These are phyloP conservation scores for Dendrobium catenatum DNA, from an alignment of 106 monocot genomes.

Conservation along the genomic window DNA sequence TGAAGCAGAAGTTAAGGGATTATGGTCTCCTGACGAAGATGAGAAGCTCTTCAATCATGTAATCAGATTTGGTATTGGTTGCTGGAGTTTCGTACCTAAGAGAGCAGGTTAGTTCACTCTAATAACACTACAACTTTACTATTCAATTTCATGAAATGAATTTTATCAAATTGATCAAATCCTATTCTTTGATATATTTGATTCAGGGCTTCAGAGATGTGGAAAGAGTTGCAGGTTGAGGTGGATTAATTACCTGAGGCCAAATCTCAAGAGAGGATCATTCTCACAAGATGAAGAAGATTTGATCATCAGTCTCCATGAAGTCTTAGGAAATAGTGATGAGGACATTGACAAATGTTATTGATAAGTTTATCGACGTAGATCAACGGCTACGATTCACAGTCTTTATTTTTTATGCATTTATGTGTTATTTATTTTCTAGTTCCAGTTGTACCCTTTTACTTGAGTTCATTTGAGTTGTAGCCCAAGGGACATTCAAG, in stretches of 20 bases:
- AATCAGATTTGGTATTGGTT: conserved; percentile 58
- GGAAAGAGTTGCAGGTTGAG: conserved; percentile 62
- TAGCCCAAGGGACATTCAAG: too few species aligned
- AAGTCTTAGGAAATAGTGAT: conserved; percentile 39
- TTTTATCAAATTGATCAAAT: too few species aligned
- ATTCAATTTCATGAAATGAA: too few species aligned
- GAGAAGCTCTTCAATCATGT: conserved; percentile 76
- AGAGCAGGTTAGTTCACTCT: conserved; percentile 39
- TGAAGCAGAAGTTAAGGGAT: conserved; percentile 26
- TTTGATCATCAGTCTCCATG: conserved; percentile 35
- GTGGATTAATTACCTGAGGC: conserved; percentile 58
- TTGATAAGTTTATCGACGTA: too few species aligned
- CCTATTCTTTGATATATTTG: neutral
- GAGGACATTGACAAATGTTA: too few species aligned
- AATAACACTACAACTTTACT: neutral
- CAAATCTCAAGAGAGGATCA: conserved; percentile 53
- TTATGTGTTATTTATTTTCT: too few species aligned
- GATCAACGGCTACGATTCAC: too few species aligned
- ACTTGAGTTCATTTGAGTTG: too few species aligned
- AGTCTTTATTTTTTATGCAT: too few species aligned
- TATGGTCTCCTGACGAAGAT: conserved; percentile 40
- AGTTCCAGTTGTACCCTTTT: too few species aligned
- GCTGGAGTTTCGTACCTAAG: conserved; percentile 87
- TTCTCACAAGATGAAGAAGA: conserved; percentile 58
- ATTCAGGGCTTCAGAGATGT: conserved; percentile 48